Base-by-base conservation (phyloP, 2,329 filamentous ascomycete genomes). In the Dactylonectria estremocensis region DNA sequence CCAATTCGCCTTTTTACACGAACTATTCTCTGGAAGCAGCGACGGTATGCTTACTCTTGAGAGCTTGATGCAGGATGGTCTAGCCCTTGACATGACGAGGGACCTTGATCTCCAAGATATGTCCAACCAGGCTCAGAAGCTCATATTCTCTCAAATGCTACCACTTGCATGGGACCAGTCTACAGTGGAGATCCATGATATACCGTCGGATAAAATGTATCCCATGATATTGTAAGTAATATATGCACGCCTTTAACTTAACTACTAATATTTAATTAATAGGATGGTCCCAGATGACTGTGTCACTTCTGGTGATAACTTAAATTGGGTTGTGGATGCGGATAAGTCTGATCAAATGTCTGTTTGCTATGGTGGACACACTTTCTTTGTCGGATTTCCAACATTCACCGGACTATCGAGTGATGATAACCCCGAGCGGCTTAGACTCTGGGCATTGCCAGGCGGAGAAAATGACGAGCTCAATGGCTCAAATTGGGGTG, bases 171-270 rank as follows among this genome's bases (percentile, higher is more conserved):
- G 49, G 49, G 24, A 22, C 9, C 14, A 31, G 13, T 53, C 49
- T 9, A 24, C 49, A 5, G 49, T 22, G 7, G n/a, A 53, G n/a
- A 53, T 53, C 24, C 6, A 6, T 7, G 49, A 22, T 22, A 22
- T 6, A 6, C 49, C 49, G 7, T 6, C n/a, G n/a, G n/a, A 53
- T 14, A 5, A 22, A 33, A 53, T 53, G 6, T 53, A 28, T 18
- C 49, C 49, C 6, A 53, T 53, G 49, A 33, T 53, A 8, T 33
- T 53, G 49, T 53, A 22, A 53, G 49, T 53, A 24, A 6, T 53
- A 7, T 46, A 14, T 20, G n/a, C n/a, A n/a, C n/a, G n/a, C n/a
- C n/a, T n/a, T n/a, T n/a, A n/a, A n/a, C n/a, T n/a, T n/a, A n/a
- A n/a, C n/a, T n/a, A n/a, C n/a, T n/a, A n/a, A n/a, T 20, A 46